Evolutionary conservation across 352 stramenopile genomes (phyloP).

Genomic region (Globisporangium spiculum): DNA sequence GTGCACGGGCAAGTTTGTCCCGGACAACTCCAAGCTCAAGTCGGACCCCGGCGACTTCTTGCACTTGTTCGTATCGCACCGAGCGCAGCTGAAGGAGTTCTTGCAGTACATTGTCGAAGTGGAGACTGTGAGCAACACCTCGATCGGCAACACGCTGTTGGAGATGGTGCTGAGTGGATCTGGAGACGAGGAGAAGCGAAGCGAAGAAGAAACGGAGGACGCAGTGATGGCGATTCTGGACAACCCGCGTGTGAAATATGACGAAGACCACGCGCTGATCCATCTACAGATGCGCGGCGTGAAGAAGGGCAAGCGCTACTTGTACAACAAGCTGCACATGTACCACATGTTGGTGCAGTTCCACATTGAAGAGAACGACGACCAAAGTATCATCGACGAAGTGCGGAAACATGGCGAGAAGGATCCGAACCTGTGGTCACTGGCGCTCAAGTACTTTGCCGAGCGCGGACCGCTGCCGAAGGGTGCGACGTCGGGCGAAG

Average conservation of each 20-base stretch:
- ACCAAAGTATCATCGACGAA: conserved; percentile 86
- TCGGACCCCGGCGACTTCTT: conserved; percentile 87
- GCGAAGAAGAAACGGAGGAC: conserved; percentile 71
- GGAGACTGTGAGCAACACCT: conserved; percentile 85
- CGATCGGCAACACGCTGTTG: conserved; percentile 86
- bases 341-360: conserved; percentile 94
- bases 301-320: conserved; percentile 90
- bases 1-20: conserved; percentile 84
- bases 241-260: conserved; percentile 88
- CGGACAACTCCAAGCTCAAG: conserved; percentile 51
- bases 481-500: conserved; percentile 47
- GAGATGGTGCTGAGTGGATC: conserved; percentile 87
- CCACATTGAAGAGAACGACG: conserved; percentile 91
- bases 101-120: conserved; percentile 89
- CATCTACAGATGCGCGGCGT: conserved; percentile 91
- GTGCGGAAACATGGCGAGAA: conserved; percentile 89
- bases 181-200: conserved; percentile 31
- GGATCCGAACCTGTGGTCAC: conserved; percentile 88
- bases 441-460: conserved; percentile 90
- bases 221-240: conserved; percentile 87
- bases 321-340: conserved; percentile 94
- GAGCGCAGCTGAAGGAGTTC: conserved; percentile 85
- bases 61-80: conserved; percentile 91
- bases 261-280: conserved; percentile 92
- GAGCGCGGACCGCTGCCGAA: conserved; percentile 77